A percentile compares a stretch with the other conserved stretches of the same genome.
phyloP scores from a whole-genome alignment of 2,329 filamentous ascomycete species.

The Triangularia setosa region DNA sequence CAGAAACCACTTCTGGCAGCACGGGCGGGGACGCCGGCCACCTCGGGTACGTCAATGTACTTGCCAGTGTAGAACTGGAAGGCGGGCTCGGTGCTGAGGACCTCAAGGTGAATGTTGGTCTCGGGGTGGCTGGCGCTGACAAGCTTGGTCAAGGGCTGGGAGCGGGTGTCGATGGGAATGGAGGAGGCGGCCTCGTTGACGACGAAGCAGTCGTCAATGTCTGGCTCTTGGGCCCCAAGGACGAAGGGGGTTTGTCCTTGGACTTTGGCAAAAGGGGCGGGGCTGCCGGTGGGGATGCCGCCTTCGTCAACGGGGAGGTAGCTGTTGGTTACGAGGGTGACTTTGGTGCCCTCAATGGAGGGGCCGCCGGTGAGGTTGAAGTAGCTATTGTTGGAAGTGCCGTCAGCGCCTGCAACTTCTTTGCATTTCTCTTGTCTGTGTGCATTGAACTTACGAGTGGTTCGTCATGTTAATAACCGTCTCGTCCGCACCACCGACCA shows the following conservation, averaged over 20 bases:
- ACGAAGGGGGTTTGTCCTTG: conserved; percentile 65
- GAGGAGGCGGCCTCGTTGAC: conserved; percentile 59
- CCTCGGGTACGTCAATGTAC: conserved; percentile 71
- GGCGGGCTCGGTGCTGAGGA: conserved; percentile 86
- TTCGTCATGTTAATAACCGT: conserved; percentile 93
- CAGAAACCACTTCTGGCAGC: conserved; percentile 75
- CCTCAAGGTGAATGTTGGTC: conserved; percentile 76
- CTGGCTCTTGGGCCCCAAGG: conserved; percentile 65
- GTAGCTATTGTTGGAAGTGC: conserved; percentile 42
- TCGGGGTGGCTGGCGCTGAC: conserved; percentile 69
- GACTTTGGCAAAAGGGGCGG: conserved; percentile 62
- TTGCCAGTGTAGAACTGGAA: conserved; percentile 97
- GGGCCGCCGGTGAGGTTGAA: conserved; percentile 58
- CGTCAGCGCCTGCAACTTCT: background rate
- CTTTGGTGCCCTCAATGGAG: conserved; percentile 54
- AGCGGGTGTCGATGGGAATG: conserved; percentile 64
- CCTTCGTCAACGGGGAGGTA: conserved; percentile 71
- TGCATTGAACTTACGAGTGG: conserved; percentile 63
- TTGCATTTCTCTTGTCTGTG: background rate
- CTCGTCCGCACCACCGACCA: conserved; percentile 72
- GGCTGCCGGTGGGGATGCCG: conserved; percentile 69
- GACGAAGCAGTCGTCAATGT: conserved; percentile 89
- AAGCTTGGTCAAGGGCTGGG: conserved; percentile 59
- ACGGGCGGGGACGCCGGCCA: conserved; percentile 59
- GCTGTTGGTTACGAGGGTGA: conserved; percentile 61